Conservation (phyloP, 2,329 filamentous ascomycete species). For the Aspergillus sergii region DNA sequence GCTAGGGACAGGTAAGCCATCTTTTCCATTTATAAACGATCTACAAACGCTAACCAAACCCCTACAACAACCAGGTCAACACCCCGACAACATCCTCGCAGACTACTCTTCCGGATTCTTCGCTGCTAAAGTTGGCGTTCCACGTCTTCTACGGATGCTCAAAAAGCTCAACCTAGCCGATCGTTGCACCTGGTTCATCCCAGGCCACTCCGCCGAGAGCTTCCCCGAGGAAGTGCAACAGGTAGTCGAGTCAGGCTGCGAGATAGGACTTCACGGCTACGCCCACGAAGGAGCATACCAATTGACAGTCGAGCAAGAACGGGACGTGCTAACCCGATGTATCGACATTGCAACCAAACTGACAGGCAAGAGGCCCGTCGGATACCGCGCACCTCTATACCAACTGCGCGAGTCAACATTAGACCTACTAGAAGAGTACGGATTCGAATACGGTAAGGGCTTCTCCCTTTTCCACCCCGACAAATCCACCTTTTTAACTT, state of each 20-base stretch:
- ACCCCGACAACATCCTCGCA: conserved; percentile 56
- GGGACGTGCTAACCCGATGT: conserved; percentile 73
- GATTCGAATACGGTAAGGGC: conserved; percentile 43
- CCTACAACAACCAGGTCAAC: conserved; percentile 29
- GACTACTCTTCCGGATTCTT: conserved; percentile 61
- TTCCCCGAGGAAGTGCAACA: conserved; percentile 55
- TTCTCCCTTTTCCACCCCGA: neutral
- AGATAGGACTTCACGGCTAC: conserved; percentile 62
- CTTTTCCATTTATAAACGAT: neutral
- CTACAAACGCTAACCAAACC: neutral
- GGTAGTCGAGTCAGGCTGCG: conserved; percentile 56
- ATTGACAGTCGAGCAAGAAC: conserved; percentile 72
- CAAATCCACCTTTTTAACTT: neutral
- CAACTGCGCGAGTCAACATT: conserved; percentile 43
- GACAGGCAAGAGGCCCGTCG: conserved; percentile 66
- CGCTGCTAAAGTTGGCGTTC: conserved; percentile 59
- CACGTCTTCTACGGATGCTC: conserved; percentile 58
- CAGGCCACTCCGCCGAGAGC: conserved; percentile 61
- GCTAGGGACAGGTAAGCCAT: conserved; percentile 56
- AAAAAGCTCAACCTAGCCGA: conserved; percentile 54
- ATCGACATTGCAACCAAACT: conserved; percentile 72
- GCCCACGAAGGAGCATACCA: conserved; percentile 71
- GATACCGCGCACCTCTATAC: conserved; percentile 43
- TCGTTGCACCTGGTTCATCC: conserved; percentile 63
- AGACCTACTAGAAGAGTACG: conserved; percentile 44